Base-by-base conservation (phyloP, 208 protist genomes). In the Trypanosoma theileri region DNA sequence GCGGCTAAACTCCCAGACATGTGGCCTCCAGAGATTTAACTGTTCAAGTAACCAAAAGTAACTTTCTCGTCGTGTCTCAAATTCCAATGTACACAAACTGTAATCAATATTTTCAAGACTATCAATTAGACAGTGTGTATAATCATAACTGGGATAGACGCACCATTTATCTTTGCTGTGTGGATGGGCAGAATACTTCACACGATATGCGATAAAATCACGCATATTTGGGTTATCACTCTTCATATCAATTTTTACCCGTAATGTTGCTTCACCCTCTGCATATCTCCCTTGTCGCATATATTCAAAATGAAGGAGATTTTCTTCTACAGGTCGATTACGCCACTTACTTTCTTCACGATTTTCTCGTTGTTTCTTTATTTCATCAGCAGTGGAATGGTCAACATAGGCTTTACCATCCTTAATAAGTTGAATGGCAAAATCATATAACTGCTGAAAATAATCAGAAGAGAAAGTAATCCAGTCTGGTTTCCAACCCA, bases 61-160 rank as follows among this genome's bases (percentile, higher is more conserved):
- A 57, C 92, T 97, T 60, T 98, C 94, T 24, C 96, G 85, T 71
- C 97, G 89, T n/a, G 88, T 97, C 79, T 99, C 94, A 78, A 99
- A 99, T 87, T 99, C 99, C 40, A 99, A 82, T 10, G 99, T 99
- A 91, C 99, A 99, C 7, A 99, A 82, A 13, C 98, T 99, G 86
- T 99, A 99, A 41, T 99, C 99, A 66, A 99, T 98, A 84, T 99
- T 85, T 80, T 99, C 99, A 28, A 99, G 79, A 11, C 98, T 98
- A 82, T 99, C 99, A 41, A 98, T 92, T 42, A 99, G 82, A 85
- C 98, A 99, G 89, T 99, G 98, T 35, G 98, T 98, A 79, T 96
- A 99, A 87, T 99, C 99, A 84, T 99, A 99, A 59, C 97, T 98
- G 28, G 99, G 99, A 81, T 99, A 99, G 71, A 99, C 97, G 79